phyloP scores from a whole-genome alignment of 192 early-diverging fungal genomes.

The Rhizophagus sp. region DNA sequence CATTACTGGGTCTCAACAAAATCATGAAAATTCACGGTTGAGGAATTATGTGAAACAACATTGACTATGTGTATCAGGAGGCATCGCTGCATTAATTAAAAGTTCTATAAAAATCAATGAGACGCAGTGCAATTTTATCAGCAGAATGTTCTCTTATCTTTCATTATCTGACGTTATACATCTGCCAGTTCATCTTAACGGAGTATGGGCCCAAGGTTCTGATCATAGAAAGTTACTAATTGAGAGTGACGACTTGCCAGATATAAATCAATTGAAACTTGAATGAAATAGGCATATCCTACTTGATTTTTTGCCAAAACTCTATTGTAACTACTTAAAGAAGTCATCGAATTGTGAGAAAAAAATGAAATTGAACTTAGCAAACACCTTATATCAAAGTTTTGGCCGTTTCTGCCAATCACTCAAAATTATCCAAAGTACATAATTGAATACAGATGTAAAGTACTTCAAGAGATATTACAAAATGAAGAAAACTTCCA shows the following conservation, averaged over 20 bases:
- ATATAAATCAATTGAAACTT: constrained; percentile 11
- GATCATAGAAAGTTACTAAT: constrained; percentile 13
- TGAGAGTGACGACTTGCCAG: background rate
- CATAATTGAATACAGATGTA: background rate
- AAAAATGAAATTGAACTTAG: background rate
- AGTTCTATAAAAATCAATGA: too few species aligned
- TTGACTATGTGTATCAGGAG: constrained; percentile 12
- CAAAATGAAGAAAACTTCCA: background rate
- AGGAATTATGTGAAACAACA: background rate
- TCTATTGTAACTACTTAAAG: background rate
- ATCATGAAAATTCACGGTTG: background rate
- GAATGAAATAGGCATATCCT: constrained; percentile 19
- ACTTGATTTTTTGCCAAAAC: background rate
- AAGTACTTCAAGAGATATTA: constrained; percentile 9
- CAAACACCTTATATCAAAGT: background rate
- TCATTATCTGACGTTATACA: background rate
- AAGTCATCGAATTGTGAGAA: background rate
- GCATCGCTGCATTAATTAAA: background rate
- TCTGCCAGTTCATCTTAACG: constrained; percentile 13
- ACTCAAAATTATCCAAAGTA: background rate
- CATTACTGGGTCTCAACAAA: background rate
- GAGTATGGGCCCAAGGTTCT: constrained; percentile 17
- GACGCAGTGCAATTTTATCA: background rate
- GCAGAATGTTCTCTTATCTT: constrained; percentile 7
- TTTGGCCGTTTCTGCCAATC: background rate